Evolutionary conservation across 768 basidiomycete species (phyloP).

Genomic region (Pisolithus microcarpus): DNA sequence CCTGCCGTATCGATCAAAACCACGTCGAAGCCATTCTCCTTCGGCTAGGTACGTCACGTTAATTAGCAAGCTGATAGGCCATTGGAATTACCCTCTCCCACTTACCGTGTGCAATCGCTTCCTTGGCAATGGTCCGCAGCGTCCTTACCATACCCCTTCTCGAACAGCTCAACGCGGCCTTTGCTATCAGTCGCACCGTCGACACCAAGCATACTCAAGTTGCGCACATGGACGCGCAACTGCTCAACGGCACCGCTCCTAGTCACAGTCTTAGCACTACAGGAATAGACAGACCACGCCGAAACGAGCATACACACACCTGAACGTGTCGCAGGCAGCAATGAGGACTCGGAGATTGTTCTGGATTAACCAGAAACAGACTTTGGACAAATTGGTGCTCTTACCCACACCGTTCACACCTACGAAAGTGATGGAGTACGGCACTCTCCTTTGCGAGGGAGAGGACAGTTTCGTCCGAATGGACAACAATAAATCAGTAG

Average conservation of each 20-base stretch:
- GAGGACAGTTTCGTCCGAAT: slow-evolving; percentile 84
- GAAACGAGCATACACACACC: slow-evolving; percentile 36
- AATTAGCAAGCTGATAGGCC: background rate
- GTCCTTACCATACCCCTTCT: slow-evolving; percentile 97
- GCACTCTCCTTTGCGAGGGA: slow-evolving; percentile 68
- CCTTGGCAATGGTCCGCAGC: slow-evolving; percentile 97
- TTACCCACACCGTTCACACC: slow-evolving; percentile 99
- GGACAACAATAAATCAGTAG: slow-evolving; percentile 90
- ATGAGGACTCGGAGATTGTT: slow-evolving; percentile 90
- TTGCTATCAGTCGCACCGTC: slow-evolving; percentile 63
- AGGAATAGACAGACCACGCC: background rate
- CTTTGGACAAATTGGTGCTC: slow-evolving; percentile 95
- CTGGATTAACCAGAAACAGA: slow-evolving; percentile 98
- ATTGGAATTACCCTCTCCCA: background rate
- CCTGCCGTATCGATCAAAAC: slow-evolving; percentile 97
- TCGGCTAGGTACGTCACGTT: slow-evolving; percentile 42
- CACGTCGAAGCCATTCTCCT: slow-evolving; percentile 89
- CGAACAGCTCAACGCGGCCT: slow-evolving; percentile 85
- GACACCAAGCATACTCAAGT: slow-evolving; percentile 77
- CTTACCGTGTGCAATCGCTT: slow-evolving; percentile 86
- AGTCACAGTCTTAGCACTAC: slow-evolving; percentile 4
- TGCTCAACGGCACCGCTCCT: slow-evolving; percentile 98
- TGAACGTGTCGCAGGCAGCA: slow-evolving; percentile 97
- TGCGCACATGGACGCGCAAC: slow-evolving; percentile 91
- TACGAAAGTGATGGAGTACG: slow-evolving; percentile 93